phyloP scores from a whole-genome alignment of 495 filamentous ascomycete species.

The Mycothermus thermophilus region DNA sequence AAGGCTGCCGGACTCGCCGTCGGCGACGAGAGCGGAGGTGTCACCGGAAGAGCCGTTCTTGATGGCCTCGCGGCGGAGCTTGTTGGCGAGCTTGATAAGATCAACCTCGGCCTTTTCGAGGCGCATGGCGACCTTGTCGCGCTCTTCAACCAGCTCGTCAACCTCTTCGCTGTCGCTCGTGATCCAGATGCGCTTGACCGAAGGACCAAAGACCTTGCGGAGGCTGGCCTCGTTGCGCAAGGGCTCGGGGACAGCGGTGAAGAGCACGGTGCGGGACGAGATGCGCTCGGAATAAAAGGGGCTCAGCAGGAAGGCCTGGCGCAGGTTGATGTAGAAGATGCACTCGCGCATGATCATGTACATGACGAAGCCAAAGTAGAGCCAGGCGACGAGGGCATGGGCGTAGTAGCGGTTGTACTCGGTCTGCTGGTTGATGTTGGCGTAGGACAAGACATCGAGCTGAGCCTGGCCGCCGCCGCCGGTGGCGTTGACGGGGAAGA shows the following conservation, averaged over 20 bases:
- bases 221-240: constrained; percentile 64
- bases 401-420: constrained; percentile 54
- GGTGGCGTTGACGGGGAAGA: constrained; percentile 78
- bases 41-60: constrained; percentile 51
- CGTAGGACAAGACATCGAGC: constrained; percentile 65
- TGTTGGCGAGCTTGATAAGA: constrained; percentile 72
- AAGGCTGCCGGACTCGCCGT: constrained; percentile 57
- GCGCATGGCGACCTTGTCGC: constrained; percentile 69
- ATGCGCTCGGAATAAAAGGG: constrained; percentile 79
- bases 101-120: constrained; percentile 84
- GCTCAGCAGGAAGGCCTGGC: constrained; percentile 85
- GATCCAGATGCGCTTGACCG: constrained; percentile 80
- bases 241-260: constrained; percentile 65
- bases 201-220: constrained; percentile 61
- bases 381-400: constrained; percentile 55
- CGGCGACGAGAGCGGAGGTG: constrained; percentile 33
- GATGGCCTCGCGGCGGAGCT: constrained; percentile 51
- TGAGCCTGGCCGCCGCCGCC: constrained; percentile 52
- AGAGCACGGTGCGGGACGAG: constrained; percentile 87
- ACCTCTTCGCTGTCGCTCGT: constrained; percentile 65
- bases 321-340: constrained; percentile 89
- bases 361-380: constrained; percentile 78
- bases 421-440: constrained; percentile 47
- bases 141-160: constrained; percentile 70
- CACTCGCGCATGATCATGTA: constrained; percentile 80